Base-by-base conservation (phyloP, 345 rosid genomes). In the Boechera stricta region DNA sequence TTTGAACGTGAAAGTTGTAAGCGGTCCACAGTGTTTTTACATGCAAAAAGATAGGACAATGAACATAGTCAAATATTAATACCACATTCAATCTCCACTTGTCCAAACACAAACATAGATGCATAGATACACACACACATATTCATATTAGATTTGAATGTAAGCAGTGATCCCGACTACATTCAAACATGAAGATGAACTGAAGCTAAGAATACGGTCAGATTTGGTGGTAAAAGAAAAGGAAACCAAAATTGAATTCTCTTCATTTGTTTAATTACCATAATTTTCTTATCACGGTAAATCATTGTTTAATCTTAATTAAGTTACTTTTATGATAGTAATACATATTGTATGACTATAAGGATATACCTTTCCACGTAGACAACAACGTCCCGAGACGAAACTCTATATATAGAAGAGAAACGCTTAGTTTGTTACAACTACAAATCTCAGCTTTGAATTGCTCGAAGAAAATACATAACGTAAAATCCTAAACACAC, bases 51-150 rank as follows among this genome's bases (percentile, higher is more conserved):
- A n/a, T 7, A 41, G 6, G 13, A 59, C 64, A 69, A 49, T 71
- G 80, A 63, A 77, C 53, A 63, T 54, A 64, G 76, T 63, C 72
- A 36, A 44, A 45, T 45, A 63, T 70, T 8, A 26, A n/a, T 71
- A 63, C 80, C 76, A 71, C 67, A 56, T 77, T 63, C 80, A 70
- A 33, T 28, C 52, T 63, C 76, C 71, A 77, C 52, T 63, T 45
- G 65, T 63, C 66, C 44, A 44, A 62, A 55, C 51, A 62, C 59
- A 69, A 39, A 49, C 74, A 26, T 5, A 53, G 45, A 77, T 35
- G 36, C 59, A 52, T 32, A 31, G 5, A 15, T 15, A 49, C 55
- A 77, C n/a, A 11, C 42, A 35, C n/a, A 11, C 42, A 35, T 49
- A 68, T 32, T 15, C 36, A 10, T 61, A 51, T 21, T 29, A 10